Evolutionary conservation across 2,329 filamentous ascomycete species (phyloP), one percentile per base, ranked within the genome.

Genomic region (Xylaria sp.): DNA sequence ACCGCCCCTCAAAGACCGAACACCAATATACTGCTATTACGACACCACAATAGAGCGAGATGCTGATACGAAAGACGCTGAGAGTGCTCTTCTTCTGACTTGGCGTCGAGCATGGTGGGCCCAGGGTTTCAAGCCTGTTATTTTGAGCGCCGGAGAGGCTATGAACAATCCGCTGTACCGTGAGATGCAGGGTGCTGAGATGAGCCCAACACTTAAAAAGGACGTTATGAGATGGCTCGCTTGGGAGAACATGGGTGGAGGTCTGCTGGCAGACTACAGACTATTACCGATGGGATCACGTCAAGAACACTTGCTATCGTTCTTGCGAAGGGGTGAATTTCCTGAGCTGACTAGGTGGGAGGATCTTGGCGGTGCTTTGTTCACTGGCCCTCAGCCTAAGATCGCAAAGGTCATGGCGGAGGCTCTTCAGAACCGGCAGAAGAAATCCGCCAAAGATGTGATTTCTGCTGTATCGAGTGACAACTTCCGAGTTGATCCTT

Each of bases 101-200:
- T 98, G 96, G 96, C 88, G 94, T 69, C 88, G 93, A 54, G 94
- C 95, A 2, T 98, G 95, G 94, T 98, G 93, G 93, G 93, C 94
- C 0, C 90, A 97, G 75, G 96, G 95, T 12, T 98, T 98, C 82
- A 90, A 86, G 70, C 95, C 96, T 0, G 85, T 96, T 8, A 92
- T 98, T 48, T 81, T 98, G 65, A 91, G 92, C 60, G 87, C 89
- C 18, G 89, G 87, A 0, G 95, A 98, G 78, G 94, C 94, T 21
- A 92, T 91, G 84, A 90, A 90, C 76, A 96, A 97, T 77, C 92
- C 92, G 0, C 81, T 92, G 23, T 97, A 95, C 78, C 85, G 90
- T 72, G 84, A 90, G 62, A 82, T 97, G 62, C 90, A 94, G 78
- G 80, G 79, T 40, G 73, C 88, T 66, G 82, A 88, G n/a, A 76